Evolutionary conservation across 2,329 filamentous ascomycete species (phyloP).

Genomic region (Iodosphaeria phyllophila): DNA sequence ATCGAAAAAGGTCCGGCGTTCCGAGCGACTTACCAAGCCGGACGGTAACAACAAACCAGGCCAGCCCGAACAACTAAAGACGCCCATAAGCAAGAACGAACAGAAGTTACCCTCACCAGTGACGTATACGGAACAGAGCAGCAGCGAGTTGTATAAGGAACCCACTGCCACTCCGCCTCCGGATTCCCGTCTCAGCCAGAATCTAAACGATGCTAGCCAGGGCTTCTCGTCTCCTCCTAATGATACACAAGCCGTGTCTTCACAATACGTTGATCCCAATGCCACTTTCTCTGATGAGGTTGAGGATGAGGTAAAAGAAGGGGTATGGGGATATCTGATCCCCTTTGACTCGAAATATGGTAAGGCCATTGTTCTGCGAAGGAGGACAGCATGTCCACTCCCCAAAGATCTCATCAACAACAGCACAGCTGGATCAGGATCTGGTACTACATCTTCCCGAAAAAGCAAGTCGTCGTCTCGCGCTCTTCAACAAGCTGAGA

Average conservation of each 20-base stretch:
- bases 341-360: slow-evolving; percentile 55
- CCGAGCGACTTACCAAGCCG: slow-evolving; percentile 50
- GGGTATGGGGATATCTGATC: slow-evolving; percentile 90
- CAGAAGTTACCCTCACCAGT: slow-evolving; percentile 66
- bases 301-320: slow-evolving; percentile 64
- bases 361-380: slow-evolving; percentile 55
- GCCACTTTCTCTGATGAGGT: slow-evolving; percentile 61
- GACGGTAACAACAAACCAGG: no score
- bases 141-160: slow-evolving; percentile 43
- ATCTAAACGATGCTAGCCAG: no score
- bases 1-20: slow-evolving; percentile 66
- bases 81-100: slow-evolving; percentile 37
- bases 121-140: slow-evolving; percentile 38
- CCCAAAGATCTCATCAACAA: no score
- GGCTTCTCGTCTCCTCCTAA: slow-evolving; percentile 42
- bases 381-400: slow-evolving; percentile 49
- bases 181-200: slow-evolving; percentile 25
- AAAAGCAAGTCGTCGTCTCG: slow-evolving; percentile 22
- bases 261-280: slow-evolving; percentile 62
- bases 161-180: slow-evolving; percentile 50
- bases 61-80: slow-evolving; percentile 25
- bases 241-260: slow-evolving; percentile 39
- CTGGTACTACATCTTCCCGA: slow-evolving; percentile 19
- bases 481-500: slow-evolving; percentile 34
- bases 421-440: slow-evolving; percentile 19